Conservation (phyloP, 176 grass and related monocot genomes). For the Paspalum notatum region DNA sequence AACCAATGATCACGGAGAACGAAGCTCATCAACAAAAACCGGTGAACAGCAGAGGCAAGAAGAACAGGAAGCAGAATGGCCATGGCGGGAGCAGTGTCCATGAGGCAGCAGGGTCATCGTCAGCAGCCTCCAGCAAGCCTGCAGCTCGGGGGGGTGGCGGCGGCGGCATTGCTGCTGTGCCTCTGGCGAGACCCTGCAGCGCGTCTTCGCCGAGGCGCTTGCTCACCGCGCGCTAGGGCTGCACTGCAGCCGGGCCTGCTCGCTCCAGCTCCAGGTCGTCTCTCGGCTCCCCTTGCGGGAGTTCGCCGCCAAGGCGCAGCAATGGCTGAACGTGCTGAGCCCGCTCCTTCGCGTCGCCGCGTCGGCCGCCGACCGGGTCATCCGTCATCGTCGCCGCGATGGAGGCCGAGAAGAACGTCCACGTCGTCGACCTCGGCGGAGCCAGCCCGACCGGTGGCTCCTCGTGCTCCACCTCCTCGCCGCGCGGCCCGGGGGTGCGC, state of each 20-base stretch:
- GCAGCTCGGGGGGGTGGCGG: too few relatives aligned
- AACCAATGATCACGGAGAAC: background rate
- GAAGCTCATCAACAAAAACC: background rate
- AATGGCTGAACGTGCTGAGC: conserved; percentile 49
- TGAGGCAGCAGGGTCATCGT: background rate
- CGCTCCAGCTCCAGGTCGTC: conserved; percentile 28
- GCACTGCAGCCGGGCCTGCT: conserved; percentile 37
- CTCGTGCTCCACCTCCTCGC: conserved; percentile 54
- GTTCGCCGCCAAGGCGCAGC: conserved; percentile 12
- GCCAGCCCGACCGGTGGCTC: conserved; percentile 53
- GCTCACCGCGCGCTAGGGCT: conserved; percentile 37
- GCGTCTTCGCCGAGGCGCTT: conserved; percentile 55
- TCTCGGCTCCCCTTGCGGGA: background rate
- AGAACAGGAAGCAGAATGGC: too few relatives aligned
- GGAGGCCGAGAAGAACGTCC: conserved; percentile 38
- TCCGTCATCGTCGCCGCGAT: conserved; percentile 53
- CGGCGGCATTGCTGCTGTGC: too few relatives aligned
- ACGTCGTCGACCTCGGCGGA: conserved; percentile 66
- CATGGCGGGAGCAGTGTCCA: too few relatives aligned
- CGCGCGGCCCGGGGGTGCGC: conserved; percentile 30
- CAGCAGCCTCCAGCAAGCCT: too few relatives aligned
- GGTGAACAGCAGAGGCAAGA: background rate
- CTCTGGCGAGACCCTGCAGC: conserved; percentile 51
- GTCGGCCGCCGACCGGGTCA: conserved; percentile 43
- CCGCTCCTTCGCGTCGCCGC: conserved; percentile 58